These are phyloP conservation scores for Aegilops sharonensis DNA, from an alignment of 176 grass and related monocot species.

Conservation along the genomic window DNA sequence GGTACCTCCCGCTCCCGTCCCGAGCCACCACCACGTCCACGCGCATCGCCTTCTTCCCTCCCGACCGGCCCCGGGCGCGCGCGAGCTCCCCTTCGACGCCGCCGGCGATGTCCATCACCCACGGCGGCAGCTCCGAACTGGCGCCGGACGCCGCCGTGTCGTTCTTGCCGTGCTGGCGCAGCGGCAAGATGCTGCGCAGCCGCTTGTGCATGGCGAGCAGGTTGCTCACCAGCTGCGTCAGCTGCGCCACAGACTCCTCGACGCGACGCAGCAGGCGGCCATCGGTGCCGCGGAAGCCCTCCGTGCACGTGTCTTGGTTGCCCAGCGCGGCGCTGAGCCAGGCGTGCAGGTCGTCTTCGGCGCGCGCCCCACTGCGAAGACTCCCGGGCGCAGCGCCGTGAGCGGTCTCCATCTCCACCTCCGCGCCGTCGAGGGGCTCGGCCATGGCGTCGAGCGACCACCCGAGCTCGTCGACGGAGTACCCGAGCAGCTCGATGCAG, in stretches of 20 bases:
- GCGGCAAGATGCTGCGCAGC: conserved; percentile 58
- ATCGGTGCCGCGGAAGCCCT: conserved; percentile 70
- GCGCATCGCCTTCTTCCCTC: conserved; percentile 22
- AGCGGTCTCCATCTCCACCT: background rate
- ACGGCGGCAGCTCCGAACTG: conserved; percentile 49
- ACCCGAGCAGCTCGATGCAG: conserved; percentile 79
- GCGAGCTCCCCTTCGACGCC: background rate
- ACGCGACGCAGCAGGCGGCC: conserved; percentile 50
- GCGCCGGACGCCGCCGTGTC: background rate
- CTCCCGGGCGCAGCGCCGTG: background rate
- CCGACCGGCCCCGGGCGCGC: background rate
- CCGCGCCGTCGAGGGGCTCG: background rate
- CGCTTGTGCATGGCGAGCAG: conserved; percentile 73
- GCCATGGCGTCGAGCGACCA: conserved; percentile 74
- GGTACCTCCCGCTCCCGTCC: conserved; percentile 78
- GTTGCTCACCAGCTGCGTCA: conserved; percentile 85
- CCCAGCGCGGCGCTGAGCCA: conserved; percentile 80
- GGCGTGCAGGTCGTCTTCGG: conserved; percentile 62
- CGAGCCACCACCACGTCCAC: conserved; percentile 76
- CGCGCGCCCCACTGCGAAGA: background rate
- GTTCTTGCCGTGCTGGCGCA: conserved; percentile 21
- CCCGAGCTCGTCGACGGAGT: conserved; percentile 78
- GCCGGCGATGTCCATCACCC: conserved; percentile 46
- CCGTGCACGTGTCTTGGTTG: conserved; percentile 88
- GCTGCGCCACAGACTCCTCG: conserved; percentile 41